Base-by-base conservation (phyloP, 257 asterid genomes). In the Vinca minor region DNA sequence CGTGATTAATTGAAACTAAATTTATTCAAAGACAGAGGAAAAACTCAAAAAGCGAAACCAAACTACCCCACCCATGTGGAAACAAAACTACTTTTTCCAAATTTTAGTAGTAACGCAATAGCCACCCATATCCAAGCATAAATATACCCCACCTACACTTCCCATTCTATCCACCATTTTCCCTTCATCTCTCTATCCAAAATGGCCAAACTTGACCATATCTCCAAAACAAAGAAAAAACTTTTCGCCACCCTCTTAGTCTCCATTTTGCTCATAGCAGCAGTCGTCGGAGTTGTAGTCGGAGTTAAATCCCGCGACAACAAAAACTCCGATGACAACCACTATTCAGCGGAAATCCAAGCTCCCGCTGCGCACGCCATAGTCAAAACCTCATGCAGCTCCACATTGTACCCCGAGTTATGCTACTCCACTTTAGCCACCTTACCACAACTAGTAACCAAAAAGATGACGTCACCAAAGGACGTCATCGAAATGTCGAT, bases 371-470 rank as follows among this genome's bases (percentile, higher is more conserved):
- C 83, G 26, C 81, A 75, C 12, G 73, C 63, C 14, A 80, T 88
- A 25, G 79, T 88, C n/a, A 81, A 73, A 62, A 68, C 81, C 59
- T 75, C 96, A 28, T 89, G 96, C 69, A 78, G 84, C 70, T 71
- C 65, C 79, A 85, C 96, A 9, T 54, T 79, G 47, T 84, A 87
- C 68, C 94, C 87, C 0, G 89, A 84, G 0, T 74, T 89, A 62
- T 89, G 96, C 78, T 36, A 68, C 26, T 78, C 96, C 62, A 73
- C 94, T 41, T 58, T 89, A 1, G 59, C 69, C 0, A 66, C 38
- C 3, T 0, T 70, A 74, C n/a, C 55, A 71, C 1, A 71, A 64
- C 2, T 36, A n/a, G n/a, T 71, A 2, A 18, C 68, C 42, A 45
- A 73, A 5, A 73, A 65, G 29, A 53, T 81, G n/a, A 14, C 57